A percentile compares a stretch with the other conserved stretches of the same genome.
Evolutionary conservation across 805 yeast species (phyloP).

Genomic region (Candida methanosorbosa): DNA sequence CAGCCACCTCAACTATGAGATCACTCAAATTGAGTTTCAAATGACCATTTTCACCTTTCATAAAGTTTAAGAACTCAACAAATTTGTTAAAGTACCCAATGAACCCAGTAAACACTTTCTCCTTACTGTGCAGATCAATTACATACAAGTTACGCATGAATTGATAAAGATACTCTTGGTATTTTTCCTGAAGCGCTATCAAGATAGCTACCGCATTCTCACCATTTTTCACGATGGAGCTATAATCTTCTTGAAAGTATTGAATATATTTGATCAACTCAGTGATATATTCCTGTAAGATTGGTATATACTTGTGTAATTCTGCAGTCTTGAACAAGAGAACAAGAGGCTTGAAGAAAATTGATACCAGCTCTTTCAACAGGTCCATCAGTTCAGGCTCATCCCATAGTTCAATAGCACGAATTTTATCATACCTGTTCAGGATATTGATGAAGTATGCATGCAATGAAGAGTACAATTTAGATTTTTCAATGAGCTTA

Average conservation of each 20-base stretch:
- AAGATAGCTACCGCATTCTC: slow-evolving; percentile 61
- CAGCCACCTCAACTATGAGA: slow-evolving; percentile 17
- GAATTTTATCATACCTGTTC: slow-evolving; percentile 66
- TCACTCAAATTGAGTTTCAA: slow-evolving; percentile 37
- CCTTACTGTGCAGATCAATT: slow-evolving; percentile 48
- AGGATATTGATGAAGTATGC: slow-evolving; percentile 56
- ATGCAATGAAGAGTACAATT: slow-evolving; percentile 43
- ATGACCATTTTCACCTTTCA: slow-evolving; percentile 34
- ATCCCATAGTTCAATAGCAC: slow-evolving; percentile 71
- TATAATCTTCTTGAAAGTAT: slow-evolving; percentile 35
- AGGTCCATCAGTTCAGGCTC: slow-evolving; percentile 77
- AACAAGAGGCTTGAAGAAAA: slow-evolving; percentile 70
- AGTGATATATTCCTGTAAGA: slow-evolving; percentile 54
- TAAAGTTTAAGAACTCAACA: slow-evolving; percentile 52
- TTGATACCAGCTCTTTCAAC: slow-evolving; percentile 61
- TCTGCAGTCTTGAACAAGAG: slow-evolving; percentile 58
- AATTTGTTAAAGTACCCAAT: slow-evolving; percentile 68
- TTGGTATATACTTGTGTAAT: slow-evolving; percentile 55
- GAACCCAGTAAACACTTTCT: slow-evolving; percentile 54
- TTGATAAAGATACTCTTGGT: slow-evolving; percentile 61
- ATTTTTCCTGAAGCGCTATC: slow-evolving; percentile 56
- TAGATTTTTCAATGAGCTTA: slow-evolving; percentile 16
- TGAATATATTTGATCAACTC: slow-evolving; percentile 58
- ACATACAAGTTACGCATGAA: slow-evolving; percentile 77
- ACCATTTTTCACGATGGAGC: slow-evolving; percentile 23